These are phyloP conservation scores for Sherardia arvensis DNA, from an alignment of 257 asterid species.

Conservation along the genomic window DNA sequence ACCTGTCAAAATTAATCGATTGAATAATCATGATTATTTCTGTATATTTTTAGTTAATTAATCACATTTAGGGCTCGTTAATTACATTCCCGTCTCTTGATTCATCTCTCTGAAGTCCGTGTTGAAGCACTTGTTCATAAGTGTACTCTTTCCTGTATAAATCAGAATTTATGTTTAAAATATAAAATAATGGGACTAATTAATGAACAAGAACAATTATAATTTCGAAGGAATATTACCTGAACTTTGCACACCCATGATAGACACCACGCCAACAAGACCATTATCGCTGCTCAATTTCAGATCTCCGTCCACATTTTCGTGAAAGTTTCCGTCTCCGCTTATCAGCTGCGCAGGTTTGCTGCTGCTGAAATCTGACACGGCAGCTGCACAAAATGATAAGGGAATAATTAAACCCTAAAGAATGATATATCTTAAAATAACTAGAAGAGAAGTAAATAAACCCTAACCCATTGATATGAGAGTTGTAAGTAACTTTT, in stretches of 20 bases:
- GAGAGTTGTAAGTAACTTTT: no score
- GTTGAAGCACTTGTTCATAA: background rate
- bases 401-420: no score
- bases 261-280: background rate
- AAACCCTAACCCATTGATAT: no score
- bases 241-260: constrained; percentile 1
- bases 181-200: no score
- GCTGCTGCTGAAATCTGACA: background rate
- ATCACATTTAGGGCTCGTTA: no score
- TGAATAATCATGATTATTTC: no score
- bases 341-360: background rate
- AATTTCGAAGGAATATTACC: no score
- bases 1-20: background rate
- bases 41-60: no score
- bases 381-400: no score
- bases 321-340: background rate
- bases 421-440: no score
- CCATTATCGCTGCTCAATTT: background rate
- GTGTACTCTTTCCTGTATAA: background rate
- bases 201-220: no score
- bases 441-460: no score
- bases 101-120: background rate
- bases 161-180: background rate
- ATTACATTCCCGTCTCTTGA: background rate
- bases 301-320: background rate